Evolutionary conservation across 164 flowering plant genomes (phyloP).

Genomic region (Kingdonia uniflora): DNA sequence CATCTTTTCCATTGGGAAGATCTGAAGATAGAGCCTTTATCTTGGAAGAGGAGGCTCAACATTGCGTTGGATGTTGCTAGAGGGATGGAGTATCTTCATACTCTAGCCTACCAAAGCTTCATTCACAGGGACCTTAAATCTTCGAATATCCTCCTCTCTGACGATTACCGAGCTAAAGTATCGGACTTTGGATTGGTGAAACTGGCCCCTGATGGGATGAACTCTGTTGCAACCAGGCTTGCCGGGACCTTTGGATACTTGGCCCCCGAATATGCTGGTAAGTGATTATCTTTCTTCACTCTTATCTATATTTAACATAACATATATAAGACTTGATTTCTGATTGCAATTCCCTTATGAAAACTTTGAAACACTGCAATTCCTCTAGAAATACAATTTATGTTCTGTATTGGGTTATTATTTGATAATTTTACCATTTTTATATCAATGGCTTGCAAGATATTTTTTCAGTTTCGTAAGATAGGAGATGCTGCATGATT

Average conservation of each 20-base stretch:
- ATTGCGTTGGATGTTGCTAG: conserved; percentile 78
- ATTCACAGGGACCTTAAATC: conserved; percentile 78
- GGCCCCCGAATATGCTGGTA: conserved; percentile 92
- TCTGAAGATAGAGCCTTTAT: conserved; percentile 48
- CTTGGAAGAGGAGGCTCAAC: conserved; percentile 59
- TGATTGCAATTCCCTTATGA: too few relatives aligned
- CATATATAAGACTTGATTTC: background rate
- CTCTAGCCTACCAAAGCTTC: conserved; percentile 57
- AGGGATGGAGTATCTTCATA: conserved; percentile 80
- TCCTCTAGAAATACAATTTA: too few relatives aligned
- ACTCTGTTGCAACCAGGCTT: conserved; percentile 60
- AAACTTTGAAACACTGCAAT: too few relatives aligned
- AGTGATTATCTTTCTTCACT: background rate
- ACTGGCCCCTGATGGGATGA: conserved; percentile 67
- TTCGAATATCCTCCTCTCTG: conserved; percentile 65
- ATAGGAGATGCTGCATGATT: too few relatives aligned
- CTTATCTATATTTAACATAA: background rate
- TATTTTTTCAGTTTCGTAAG: too few relatives aligned
- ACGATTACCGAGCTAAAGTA: conserved; percentile 67
- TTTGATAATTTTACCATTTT: too few relatives aligned
- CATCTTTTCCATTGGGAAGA: conserved; percentile 70
- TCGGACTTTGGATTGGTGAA: conserved; percentile 83
- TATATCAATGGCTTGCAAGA: too few relatives aligned
- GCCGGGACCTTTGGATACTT: conserved; percentile 88
- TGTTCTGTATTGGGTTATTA: too few relatives aligned